These are phyloP conservation scores for Cryptococcus sp. DNA, from an alignment of 1,284 basidiomycete species.

Conservation along the genomic window DNA sequence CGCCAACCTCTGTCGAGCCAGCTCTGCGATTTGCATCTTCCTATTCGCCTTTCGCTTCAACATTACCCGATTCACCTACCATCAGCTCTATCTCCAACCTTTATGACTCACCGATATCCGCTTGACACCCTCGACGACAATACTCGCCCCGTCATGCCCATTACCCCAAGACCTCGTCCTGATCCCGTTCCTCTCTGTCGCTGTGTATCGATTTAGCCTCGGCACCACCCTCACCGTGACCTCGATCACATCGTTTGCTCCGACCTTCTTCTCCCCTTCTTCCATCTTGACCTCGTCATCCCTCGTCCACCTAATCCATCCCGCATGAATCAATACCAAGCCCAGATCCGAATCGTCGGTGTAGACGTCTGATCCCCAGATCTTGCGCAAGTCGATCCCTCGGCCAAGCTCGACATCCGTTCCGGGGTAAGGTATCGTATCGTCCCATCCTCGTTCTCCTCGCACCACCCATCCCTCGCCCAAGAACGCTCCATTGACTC, in stretches of 20 bases:
- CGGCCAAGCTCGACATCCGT: conserved; percentile 16
- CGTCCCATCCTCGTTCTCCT: conserved; percentile 43
- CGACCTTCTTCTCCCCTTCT: conserved; percentile 5
- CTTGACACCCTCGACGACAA: conserved; percentile 51
- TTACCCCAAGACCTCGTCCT: conserved; percentile 54
- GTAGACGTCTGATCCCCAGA: conserved; percentile 57
- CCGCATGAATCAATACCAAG: conserved; percentile 52
- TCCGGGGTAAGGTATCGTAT: conserved; percentile 14
- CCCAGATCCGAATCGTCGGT: conserved; percentile 57
- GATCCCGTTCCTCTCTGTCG: conserved; percentile 50
- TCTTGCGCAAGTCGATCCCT: conserved; percentile 30
- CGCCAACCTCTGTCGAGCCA: conserved; percentile 3
- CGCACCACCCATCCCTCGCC: conserved; percentile 36
- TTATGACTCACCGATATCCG: conserved; percentile 44
- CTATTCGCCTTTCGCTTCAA: conserved; percentile 4
- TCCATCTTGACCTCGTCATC: conserved; percentile 1
- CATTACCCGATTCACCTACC: background rate
- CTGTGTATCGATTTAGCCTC: conserved; percentile 51
- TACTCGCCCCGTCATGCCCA: conserved; percentile 53
- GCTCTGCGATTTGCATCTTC: conserved; percentile 5
- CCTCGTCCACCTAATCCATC: conserved; percentile 48
- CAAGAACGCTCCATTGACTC: conserved; percentile 32
- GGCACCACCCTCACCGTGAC: conserved; percentile 52
- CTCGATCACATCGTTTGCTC: conserved; percentile 39
- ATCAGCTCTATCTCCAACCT: background rate